These are phyloP conservation scores for Simplicillium aogashimaense DNA, from an alignment of 2,329 filamentous ascomycete genomes.

Conservation along the genomic window DNA sequence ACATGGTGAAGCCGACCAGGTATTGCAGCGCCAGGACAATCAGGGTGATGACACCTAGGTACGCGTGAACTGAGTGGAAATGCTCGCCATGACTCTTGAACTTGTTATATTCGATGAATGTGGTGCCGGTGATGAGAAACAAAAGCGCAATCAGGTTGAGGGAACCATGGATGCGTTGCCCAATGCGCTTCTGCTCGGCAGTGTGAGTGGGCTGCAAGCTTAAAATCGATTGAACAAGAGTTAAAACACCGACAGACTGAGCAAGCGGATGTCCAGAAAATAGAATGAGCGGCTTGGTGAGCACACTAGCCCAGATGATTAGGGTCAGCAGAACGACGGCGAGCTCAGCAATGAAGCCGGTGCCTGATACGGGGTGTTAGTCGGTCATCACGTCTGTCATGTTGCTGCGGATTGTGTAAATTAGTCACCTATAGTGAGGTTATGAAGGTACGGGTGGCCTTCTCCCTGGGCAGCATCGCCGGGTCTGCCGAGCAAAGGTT, in stretches of 20 bases:
- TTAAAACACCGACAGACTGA: conserved; percentile 56
- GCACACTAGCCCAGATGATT: conserved; percentile 69
- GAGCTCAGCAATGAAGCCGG: conserved; percentile 68
- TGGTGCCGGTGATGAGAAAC: conserved; percentile 52
- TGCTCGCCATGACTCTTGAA: conserved; percentile 54
- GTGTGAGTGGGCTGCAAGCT: conserved; percentile 82
- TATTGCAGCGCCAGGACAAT: conserved; percentile 63
- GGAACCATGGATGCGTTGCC: conserved; percentile 53
- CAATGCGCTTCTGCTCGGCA: conserved; percentile 57
- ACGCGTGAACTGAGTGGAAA: conserved; percentile 73
- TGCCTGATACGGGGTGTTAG: conserved; percentile 43
- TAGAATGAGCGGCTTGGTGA: conserved; percentile 61
- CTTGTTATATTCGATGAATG: conserved; percentile 80
- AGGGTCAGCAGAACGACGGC: conserved; percentile 66
- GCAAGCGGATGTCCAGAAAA: conserved; percentile 84
- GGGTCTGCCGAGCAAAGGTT: conserved; percentile 40
- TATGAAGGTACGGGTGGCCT: conserved; percentile 53
- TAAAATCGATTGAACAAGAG: conserved; percentile 71
- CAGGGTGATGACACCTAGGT: conserved; percentile 70
- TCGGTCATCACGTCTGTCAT: conserved; percentile 2
- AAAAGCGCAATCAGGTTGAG: conserved; percentile 59
- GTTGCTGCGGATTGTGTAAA: conserved; percentile 1
- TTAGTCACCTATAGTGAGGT: conserved; percentile 62
- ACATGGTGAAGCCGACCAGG: conserved; percentile 73
- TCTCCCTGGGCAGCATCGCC: conserved; percentile 66